Evolutionary conservation across 1,284 basidiomycete species (phyloP).

Genomic region (Fomitopsis pinicola): DNA sequence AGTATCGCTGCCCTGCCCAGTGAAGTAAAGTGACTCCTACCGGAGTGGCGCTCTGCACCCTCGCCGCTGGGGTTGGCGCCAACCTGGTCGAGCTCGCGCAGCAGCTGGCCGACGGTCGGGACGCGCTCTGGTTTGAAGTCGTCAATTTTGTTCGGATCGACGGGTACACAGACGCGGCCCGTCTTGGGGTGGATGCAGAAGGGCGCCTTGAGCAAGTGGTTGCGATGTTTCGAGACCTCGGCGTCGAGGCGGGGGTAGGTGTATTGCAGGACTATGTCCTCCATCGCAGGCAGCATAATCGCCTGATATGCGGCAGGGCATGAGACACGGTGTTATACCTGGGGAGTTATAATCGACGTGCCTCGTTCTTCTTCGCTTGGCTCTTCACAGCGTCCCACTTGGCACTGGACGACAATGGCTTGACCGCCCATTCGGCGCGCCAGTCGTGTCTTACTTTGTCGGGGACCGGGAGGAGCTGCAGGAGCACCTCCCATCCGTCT

Average conservation of each 20-base stretch:
- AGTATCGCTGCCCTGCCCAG: not conserved
- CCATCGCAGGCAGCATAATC: conserved; percentile 46
- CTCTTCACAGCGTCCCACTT: conserved; percentile 77
- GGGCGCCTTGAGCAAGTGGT: conserved; percentile 96
- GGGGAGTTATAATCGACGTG: conserved; percentile 19
- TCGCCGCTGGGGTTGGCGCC: conserved; percentile 23
- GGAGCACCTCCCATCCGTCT: conserved; percentile 71
- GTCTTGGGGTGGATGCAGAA: conserved; percentile 98
- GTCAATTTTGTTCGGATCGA: conserved; percentile 77
- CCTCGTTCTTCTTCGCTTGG: conserved; percentile 28
- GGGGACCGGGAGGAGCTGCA: conserved; percentile 73
- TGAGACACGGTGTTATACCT: conserved; percentile 16
- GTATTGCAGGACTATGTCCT: conserved; percentile 92
- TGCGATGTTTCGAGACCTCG: conserved; percentile 95
- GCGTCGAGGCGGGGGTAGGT: conserved; percentile 96
- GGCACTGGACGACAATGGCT: conserved; percentile 26
- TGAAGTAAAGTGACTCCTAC: conserved; percentile 26
- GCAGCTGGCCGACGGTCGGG: conserved; percentile 82
- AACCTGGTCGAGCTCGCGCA: conserved; percentile 70
- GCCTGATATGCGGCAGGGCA: conserved; percentile 20
- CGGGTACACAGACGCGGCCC: conserved; percentile 91
- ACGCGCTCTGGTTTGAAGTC: conserved; percentile 84
- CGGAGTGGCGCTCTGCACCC: conserved; percentile 43
- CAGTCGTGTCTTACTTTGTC: conserved; percentile 41
- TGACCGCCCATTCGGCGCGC: conserved; percentile 57